These are phyloP conservation scores for Metarhizium album DNA, from an alignment of 2,329 filamentous ascomycete genomes.

Conservation along the genomic window DNA sequence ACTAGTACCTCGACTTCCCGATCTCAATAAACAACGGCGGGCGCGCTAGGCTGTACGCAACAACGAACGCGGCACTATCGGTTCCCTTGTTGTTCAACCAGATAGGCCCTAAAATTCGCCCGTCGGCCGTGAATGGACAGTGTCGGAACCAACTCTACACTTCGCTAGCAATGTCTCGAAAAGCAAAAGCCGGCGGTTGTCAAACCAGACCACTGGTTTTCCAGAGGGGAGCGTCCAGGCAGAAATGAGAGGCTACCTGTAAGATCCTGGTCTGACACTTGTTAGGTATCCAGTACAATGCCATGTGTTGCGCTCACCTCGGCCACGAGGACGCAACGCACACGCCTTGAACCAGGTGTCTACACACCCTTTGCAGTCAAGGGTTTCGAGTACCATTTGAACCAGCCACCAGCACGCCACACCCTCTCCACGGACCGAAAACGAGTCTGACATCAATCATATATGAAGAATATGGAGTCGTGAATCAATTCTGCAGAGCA, in stretches of 20 bases:
- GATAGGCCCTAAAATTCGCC: neutral
- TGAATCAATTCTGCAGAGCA: too few relatives aligned
- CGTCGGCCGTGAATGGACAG: neutral
- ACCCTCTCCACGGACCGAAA: neutral
- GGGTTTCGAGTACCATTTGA: neutral
- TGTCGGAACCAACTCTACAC: neutral
- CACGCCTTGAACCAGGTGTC: neutral
- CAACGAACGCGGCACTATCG: too few relatives aligned
- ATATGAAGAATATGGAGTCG: neutral
- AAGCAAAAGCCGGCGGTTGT: neutral
- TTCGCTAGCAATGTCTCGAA: neutral
- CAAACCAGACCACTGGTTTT: neutral
- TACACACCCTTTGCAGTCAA: neutral
- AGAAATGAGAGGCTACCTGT: neutral
- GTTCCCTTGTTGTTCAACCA: too few relatives aligned
- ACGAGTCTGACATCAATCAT: neutral
- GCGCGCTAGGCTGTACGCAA: too few relatives aligned
- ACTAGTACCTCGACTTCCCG: too few relatives aligned
- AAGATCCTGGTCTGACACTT: neutral
- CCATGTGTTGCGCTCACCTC: neutral
- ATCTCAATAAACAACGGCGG: too few relatives aligned
- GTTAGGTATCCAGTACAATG: neutral
- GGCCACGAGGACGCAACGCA: constrained; percentile 1
- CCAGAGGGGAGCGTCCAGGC: neutral
- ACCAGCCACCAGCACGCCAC: neutral